Evolutionary conservation across 2,329 filamentous ascomycete genomes (phyloP), one percentile per base, ranked within the genome.

Genomic region (Colletotrichum neosansevieriae): DNA sequence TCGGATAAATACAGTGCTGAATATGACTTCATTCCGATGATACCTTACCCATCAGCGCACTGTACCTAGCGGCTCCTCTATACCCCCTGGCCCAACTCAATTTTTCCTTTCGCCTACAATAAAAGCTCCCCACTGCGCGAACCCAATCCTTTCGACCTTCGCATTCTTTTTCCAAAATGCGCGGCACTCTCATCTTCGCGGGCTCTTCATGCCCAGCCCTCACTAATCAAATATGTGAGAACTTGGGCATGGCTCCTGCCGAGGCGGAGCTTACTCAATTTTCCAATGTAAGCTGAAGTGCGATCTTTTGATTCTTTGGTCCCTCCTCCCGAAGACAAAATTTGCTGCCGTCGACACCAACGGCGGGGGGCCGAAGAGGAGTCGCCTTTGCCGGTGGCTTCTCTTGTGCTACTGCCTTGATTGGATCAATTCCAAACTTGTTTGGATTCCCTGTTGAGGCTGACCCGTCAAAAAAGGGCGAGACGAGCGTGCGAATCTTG

Each of bases 401-500:
- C 15, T 59, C 63, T 49, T 24, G 29, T 40, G 24, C 51, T 36
- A 40, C 63, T 73, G 70, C 57, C 68, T 63, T 64, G 70, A 71
- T 59, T 56, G 58, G 51, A 67, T 45, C 61, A 67, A 64, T 71
- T 60, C 45, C 47, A 71, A 61, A 60, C 44, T 63, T 65, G 60
- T 58, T 67, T 60, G 62, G 67, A 63, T 63, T 64, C 57, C 63
- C 63, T 63, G 72, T 75, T 77, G 74, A 78, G 72, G 58, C 66
- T 73, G 73, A 74, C 73, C 70, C 69, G 72, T 72, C 73, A 70
- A 84, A 67, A 21, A 78, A 90, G 88, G 89, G 89, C 80, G 89
- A 91, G 82, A 91, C 89, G 67, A 91, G 88, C 76, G 89, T 91
- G 74, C 87, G 88, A 75, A 91, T 91, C 76, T 77, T 91, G 77